Conservation (phyloP, 208 protist species). For the Trypanosomatidae sp. region DNA sequence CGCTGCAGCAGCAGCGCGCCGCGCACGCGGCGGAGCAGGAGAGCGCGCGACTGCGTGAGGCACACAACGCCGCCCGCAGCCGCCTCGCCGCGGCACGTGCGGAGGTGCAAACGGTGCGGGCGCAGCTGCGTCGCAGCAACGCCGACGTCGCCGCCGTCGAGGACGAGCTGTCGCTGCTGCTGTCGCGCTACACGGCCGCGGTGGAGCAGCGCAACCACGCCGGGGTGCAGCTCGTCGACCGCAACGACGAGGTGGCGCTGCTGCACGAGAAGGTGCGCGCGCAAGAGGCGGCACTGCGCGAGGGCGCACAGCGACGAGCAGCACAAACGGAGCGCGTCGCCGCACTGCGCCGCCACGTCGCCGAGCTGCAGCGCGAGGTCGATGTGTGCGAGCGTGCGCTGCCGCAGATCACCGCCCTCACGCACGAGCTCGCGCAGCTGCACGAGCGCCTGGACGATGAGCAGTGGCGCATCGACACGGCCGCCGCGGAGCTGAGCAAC, state of each 20-base stretch:
- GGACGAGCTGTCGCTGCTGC: constrained; percentile 81
- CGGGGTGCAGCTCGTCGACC: constrained; percentile 94
- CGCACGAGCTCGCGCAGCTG: constrained; percentile 61
- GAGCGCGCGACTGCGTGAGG: constrained; percentile 63
- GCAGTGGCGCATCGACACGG: constrained; percentile 55
- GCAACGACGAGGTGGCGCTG: constrained; percentile 93
- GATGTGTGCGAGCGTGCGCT: constrained; percentile 50
- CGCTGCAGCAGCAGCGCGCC: constrained; percentile 70
- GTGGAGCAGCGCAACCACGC: constrained; percentile 89
- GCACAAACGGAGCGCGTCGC: constrained; percentile 63
- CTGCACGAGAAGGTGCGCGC: constrained; percentile 90
- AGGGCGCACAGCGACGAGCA: constrained; percentile 77
- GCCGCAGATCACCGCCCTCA: constrained; percentile 78
- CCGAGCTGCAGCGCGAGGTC: constrained; percentile 72
- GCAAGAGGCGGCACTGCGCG: constrained; percentile 80
- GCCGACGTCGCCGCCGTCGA: constrained; percentile 78
- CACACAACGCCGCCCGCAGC: constrained; percentile 80
- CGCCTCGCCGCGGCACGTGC: constrained; percentile 35
- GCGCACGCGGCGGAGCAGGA: constrained; percentile 51
- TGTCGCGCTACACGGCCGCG: constrained; percentile 64
- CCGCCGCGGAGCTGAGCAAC: constrained; percentile 77
- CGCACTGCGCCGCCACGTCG: constrained; percentile 50
- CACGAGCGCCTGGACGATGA: constrained; percentile 78
- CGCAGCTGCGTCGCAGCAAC: constrained; percentile 89
- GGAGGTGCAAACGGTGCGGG: constrained; percentile 61